Evolutionary conservation across 352 stramenopile genomes (phyloP), one percentile per base, ranked within the genome.

Genomic region (Pythium volutum): DNA sequence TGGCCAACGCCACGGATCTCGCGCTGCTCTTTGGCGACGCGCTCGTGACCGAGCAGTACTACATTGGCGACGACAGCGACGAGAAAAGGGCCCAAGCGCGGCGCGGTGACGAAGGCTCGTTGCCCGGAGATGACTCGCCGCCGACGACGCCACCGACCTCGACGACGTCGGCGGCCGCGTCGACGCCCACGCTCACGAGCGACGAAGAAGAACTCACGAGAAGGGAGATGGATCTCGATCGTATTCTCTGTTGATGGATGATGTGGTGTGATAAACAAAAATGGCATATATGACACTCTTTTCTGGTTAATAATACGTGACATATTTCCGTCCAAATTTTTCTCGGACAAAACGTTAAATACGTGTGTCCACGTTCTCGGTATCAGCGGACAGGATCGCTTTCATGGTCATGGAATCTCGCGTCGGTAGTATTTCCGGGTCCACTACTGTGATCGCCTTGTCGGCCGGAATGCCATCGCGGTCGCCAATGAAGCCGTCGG

Each of bases 51-150:
- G 33, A 49, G 0, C 27, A 66, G 42, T 66, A 60, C 25, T 66
- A 66, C 41, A 66, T 66, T 29, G 49, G 59, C 41, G 59, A 60
- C 31, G 59, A 66, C 33, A 52, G 54, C 42, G 5, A 43, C 3
- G 41, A 53, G 36, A 39, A 33, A 18, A 18, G 26, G 12, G 11
- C 27, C 22, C 26, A 49, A 25, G 25, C 12, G 23, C 36, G 16
- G 43, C 27, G 18, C 39, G 25, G 18, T 36, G 15, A 60, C 31
- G 53, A n/a, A n/a, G n/a, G n/a, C n/a, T n/a, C n/a, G n/a, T n/a
- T n/a, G n/a, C n/a, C n/a, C n/a, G n/a, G n/a, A n/a, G n/a, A n/a
- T n/a, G n/a, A 27, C 23, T 52, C 55, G 2, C 34, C 50, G 15
- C 36, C 38, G 8, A 33, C 42, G 12, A 36, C 41, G 18, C 49